Evolutionary conservation across 2,329 filamentous ascomycete species (phyloP).

Genomic region (Exophiala lecanii-corni): DNA sequence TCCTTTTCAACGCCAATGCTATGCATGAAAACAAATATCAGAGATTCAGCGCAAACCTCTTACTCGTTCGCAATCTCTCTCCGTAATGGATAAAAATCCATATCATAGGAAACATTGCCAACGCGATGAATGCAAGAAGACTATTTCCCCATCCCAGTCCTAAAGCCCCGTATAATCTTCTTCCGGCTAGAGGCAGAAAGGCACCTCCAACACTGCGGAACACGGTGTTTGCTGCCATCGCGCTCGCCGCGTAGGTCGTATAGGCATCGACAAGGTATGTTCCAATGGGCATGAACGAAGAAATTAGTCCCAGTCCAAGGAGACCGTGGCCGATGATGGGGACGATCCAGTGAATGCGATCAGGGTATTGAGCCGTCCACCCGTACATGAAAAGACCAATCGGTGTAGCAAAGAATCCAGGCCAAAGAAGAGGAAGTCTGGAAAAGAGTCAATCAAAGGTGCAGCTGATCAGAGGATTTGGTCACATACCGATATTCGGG

Average conservation of each 20-base stretch:
- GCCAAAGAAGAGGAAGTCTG: slow-evolving; percentile 54
- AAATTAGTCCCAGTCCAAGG: slow-evolving; percentile 52
- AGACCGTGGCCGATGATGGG: slow-evolving; percentile 56
- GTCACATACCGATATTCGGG: slow-evolving; percentile 43
- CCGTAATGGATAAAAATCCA: slow-evolving; percentile 44
- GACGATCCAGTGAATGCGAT: slow-evolving; percentile 51
- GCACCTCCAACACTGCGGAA: slow-evolving; percentile 53
- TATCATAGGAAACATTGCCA: slow-evolving; percentile 43
- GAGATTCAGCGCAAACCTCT: neutral
- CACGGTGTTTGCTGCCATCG: slow-evolving; percentile 51
- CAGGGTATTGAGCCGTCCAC: slow-evolving; percentile 49
- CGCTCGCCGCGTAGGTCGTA: slow-evolving; percentile 44
- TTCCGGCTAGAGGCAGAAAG: slow-evolving; percentile 57
- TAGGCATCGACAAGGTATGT: slow-evolving; percentile 30
- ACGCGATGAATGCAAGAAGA: slow-evolving; percentile 53
- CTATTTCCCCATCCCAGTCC: slow-evolving; percentile 50
- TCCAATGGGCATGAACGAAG: slow-evolving; percentile 40
- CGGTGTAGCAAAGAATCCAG: slow-evolving; percentile 51
- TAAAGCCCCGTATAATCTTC: slow-evolving; percentile 44
- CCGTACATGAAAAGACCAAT: slow-evolving; percentile 55
- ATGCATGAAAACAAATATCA: no score
- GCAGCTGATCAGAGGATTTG: no score
- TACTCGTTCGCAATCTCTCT: neutral
- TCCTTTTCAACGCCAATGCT: no score
- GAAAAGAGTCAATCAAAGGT: neutral